A percentile compares a stretch with the other conserved stretches of the same genome.
These are phyloP conservation scores for Sugiyamaella valdiviana DNA, from an alignment of 805 yeast genomes.

Conservation along the genomic window DNA sequence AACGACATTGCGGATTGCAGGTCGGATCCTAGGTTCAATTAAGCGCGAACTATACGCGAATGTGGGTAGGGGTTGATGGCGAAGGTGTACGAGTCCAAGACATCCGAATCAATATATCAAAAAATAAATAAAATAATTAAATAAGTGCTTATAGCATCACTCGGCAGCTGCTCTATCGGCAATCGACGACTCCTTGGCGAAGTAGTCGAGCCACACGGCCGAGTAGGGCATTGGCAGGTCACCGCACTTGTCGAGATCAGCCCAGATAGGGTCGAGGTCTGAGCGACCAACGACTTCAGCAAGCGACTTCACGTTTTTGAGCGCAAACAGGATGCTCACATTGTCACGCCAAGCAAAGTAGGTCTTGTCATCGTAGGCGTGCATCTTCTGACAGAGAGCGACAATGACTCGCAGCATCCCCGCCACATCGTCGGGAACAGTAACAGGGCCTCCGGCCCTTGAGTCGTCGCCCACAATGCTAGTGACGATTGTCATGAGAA, in stretches of 20 bases:
- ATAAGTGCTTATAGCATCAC: neutral
- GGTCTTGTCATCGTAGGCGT: constrained; percentile 1
- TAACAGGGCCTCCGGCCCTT: too few species aligned
- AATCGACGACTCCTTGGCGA: constrained; percentile 2
- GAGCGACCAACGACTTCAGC: constrained; percentile 7
- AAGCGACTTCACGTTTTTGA: constrained; percentile 1
- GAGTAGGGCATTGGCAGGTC: constrained; percentile 3
- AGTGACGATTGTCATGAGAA: constrained; percentile 6
- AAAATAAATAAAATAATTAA: neutral
- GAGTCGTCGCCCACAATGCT: constrained; percentile 2
- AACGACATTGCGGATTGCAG: constrained; percentile 57
- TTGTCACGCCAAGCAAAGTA: constrained; percentile 15
- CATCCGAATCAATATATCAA: neutral
- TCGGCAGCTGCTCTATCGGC: constrained; percentile 1
- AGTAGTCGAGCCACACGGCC: constrained; percentile 5
- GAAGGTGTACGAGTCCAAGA: neutral
- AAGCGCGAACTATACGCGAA: neutral
- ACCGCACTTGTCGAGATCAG: neutral
- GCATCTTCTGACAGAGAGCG: constrained; percentile 6
- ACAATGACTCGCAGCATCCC: constrained; percentile 7
- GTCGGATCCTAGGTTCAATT: neutral
- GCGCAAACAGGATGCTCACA: constrained; percentile 11
- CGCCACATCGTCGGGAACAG: neutral
- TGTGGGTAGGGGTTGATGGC: neutral
- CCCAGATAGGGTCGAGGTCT: constrained; percentile 6